Base-by-base conservation (phyloP, 257 asterid genomes). In the Solanum corneliomulleri region DNA sequence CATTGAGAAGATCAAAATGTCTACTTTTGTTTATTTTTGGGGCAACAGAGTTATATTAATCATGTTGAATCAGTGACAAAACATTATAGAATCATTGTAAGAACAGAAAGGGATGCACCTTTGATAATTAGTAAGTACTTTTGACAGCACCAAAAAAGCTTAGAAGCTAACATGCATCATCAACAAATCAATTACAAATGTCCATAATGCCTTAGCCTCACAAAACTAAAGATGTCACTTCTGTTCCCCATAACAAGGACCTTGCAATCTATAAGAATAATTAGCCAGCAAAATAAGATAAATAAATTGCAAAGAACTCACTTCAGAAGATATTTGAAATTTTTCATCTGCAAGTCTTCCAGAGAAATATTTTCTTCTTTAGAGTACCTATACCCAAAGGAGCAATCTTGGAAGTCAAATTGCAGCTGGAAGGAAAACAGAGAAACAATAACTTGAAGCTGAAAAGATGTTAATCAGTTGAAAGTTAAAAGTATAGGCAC, bases 301-400 rank as follows among this genome's bases (percentile, higher is more conserved):
- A 29, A 44, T 78, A 25, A 71, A 29, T 45, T 71, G 41, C 49
- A 85, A 60, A 88, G 84, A 85, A 88, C 89, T 91, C 91, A 94
- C 99, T 96, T 95, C 83, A 97, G 88, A 86, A 97, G 95, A 89
- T 93, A 95, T 13, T 97, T 93, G 90, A 94, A 94, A 88, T 97
- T 94, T 91, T 93, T 88, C 35, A 47, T 86, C 87, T 91, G 93
- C 86, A 92, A 93, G 89, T 94, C 91, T 71, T 76, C 91, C 90
- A 90, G 39, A 80, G 92, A 88, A 87, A 97, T 94, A 76, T 89
- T 94, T 92, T 96, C 99, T 90, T 96, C 98, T 94, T 96, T 96
- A 42, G 99, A 95, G 92, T 97, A 97, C 93, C 99, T 96, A 86
- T 85, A 86, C 86, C 41, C 88, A 75, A 49, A 49, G 35, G 3